Evolutionary conservation across 2,329 filamentous ascomycete species (phyloP).

Genomic region (Ambrosiella beaveri): DNA sequence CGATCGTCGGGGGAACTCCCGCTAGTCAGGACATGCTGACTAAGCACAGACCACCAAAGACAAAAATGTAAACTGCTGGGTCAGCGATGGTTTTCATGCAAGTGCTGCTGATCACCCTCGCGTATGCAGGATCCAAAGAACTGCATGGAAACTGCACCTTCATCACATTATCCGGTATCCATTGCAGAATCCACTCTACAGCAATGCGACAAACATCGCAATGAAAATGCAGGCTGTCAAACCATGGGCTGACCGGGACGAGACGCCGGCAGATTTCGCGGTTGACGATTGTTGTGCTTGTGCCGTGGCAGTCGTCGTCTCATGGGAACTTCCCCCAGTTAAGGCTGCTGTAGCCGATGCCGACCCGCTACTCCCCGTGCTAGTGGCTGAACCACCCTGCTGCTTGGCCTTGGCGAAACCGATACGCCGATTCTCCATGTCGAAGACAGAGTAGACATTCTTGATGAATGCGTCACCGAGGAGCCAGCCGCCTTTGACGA

Average conservation of each 20-base stretch:
- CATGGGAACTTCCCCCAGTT: not conserved
- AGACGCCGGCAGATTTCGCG: not conserved
- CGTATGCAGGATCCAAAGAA: not conserved
- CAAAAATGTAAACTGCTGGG: not conserved
- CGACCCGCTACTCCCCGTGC: not conserved
- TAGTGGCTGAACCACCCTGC: constrained; percentile 6
- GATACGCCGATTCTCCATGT: constrained; percentile 49
- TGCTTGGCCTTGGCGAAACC: constrained; percentile 22
- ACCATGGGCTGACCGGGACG: not conserved
- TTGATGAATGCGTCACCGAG: constrained; percentile 74
- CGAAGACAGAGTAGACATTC: constrained; percentile 77
- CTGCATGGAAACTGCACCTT: not conserved
- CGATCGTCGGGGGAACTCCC: not conserved
- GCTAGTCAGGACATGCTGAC: not conserved
- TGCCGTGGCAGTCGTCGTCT: not conserved
- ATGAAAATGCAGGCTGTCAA: not conserved
- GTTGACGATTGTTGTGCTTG: not conserved
- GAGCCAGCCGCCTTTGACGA: constrained; percentile 53
- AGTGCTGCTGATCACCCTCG: not conserved
- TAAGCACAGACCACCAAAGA: not conserved
- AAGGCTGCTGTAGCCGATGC: not conserved
- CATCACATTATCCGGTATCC: not conserved
- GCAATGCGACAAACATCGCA: not conserved
- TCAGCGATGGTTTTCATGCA: not conserved
- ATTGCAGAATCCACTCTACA: not conserved